These are phyloP conservation scores for Chloromonas sp. DNA, from an alignment of 163 green algal genomes.

Conservation along the genomic window DNA sequence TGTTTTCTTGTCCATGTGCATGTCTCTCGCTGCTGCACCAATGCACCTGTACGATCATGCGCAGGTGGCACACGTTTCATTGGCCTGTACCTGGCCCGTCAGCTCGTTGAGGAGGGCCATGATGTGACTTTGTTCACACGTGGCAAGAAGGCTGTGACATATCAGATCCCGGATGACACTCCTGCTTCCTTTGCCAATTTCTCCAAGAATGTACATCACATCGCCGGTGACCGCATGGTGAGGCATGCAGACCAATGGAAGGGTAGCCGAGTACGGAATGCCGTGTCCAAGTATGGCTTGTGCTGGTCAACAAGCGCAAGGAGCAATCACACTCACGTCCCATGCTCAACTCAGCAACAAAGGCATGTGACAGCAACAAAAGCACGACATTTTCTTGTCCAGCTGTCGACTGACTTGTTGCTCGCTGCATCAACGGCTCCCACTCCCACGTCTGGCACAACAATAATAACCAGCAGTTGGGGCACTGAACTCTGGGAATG, in stretches of 20 bases:
- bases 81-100: constrained; percentile 87
- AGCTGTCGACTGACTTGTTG: too few species aligned
- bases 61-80: constrained; percentile 94
- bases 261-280: background rate
- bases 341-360: too few species aligned
- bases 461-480: too few species aligned
- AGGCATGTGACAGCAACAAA: background rate
- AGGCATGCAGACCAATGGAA: background rate
- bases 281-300: background rate
- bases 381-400: too few species aligned
- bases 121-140: constrained; percentile 92
- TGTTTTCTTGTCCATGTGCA: background rate
- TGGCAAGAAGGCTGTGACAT: constrained; percentile 81
- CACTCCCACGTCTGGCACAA: too few species aligned
- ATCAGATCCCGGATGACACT: constrained; percentile 83
- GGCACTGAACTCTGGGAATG: too few species aligned
- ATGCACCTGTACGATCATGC: background rate
- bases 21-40: background rate
- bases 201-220: constrained; percentile 77
- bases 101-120: constrained; percentile 84
- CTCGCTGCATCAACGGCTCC: too few species aligned
- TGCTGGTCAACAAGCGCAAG: background rate
- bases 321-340: too few species aligned
- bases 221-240: constrained; percentile 79
- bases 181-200: constrained; percentile 70